Conservation (phyloP, 2,329 filamentous ascomycete genomes). For the Fusarium multiceps region DNA sequence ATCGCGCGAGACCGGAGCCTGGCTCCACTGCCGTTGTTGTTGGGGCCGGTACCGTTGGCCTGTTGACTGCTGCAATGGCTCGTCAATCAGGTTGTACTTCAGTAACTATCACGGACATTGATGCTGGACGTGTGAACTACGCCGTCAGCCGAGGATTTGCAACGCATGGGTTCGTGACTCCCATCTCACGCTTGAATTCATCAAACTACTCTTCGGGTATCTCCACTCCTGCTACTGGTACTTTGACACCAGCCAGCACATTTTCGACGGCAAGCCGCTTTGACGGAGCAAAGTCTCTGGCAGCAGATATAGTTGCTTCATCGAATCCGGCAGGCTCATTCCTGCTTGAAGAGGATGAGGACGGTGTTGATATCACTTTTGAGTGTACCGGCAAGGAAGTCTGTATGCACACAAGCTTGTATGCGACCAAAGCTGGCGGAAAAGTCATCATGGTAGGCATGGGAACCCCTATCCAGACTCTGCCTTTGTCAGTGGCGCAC, state of each 20-base stretch:
- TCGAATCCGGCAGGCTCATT: conserved; percentile 47
- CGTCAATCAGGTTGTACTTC: conserved; percentile 68
- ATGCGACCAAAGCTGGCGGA: conserved; percentile 75
- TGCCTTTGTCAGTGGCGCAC: conserved; percentile 78
- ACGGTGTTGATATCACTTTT: conserved; percentile 76
- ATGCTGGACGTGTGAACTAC: conserved; percentile 69
- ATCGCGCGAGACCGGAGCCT: conserved; percentile 63
- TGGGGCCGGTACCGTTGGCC: conserved; percentile 72
- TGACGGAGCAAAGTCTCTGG: conserved; percentile 62
- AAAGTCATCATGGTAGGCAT: conserved; percentile 82
- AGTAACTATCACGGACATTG: conserved; percentile 71
- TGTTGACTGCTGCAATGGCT: conserved; percentile 72
- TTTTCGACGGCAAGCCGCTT: conserved; percentile 62
- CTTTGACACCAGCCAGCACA: conserved; percentile 58
- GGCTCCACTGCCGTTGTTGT: conserved; percentile 70
- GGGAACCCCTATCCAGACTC: conserved; percentile 80
- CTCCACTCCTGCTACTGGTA: conserved; percentile 57
- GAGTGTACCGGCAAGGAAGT: conserved; percentile 82
- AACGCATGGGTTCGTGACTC: conserved; percentile 67
- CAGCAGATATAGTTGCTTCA: conserved; percentile 61
- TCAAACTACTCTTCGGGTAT: conserved; percentile 60
- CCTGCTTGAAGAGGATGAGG: conserved; percentile 68
- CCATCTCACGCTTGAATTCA: conserved; percentile 56
- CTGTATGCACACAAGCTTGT: conserved; percentile 80
- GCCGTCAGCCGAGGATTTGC: conserved; percentile 69